Percentiles rank a stretch among this genome's conserved stretches.
phyloP scores from a whole-genome alignment of 202 grass and related monocot species.

The Brachypodium distachyon region DNA sequence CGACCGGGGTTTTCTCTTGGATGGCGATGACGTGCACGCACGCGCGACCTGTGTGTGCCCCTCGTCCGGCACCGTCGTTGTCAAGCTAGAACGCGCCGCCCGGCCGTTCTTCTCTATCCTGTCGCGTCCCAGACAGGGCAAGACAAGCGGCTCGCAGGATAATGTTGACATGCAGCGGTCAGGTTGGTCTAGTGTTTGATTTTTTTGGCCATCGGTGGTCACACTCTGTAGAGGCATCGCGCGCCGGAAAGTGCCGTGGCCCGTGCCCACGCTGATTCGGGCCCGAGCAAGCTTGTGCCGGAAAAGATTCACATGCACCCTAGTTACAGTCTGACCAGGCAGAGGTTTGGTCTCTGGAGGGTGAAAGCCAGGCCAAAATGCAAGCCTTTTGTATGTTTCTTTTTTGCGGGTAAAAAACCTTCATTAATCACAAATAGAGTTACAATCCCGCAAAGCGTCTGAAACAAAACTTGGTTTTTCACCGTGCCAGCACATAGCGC shows the following conservation, averaged over 20 bases:
- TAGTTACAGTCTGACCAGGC: no score
- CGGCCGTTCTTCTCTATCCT: not conserved
- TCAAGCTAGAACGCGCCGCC: constrained; percentile 8
- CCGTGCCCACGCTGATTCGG: not conserved
- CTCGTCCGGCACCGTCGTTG: not conserved
- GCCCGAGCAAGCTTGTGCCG: no score
- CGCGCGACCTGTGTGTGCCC: not conserved
- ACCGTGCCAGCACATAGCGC: no score
- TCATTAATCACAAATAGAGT: no score
- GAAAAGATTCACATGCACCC: no score
- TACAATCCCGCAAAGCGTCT: no score
- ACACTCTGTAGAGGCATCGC: not conserved
- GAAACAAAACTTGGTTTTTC: no score
- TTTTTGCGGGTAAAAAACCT: no score
- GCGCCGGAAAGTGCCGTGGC: not conserved
- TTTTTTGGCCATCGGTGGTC: not conserved
- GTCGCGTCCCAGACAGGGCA: not conserved
- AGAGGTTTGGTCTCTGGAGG: no score
- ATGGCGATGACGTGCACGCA: constrained; percentile 16
- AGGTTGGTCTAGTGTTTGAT: no score
- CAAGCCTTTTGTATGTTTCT: no score
- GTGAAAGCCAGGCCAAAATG: no score
- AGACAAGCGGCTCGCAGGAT: not conserved
- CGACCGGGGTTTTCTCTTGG: not conserved
- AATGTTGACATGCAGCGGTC: not conserved